Conservation (phyloP, 2,329 filamentous ascomycete species). For the Epicoccum sorghinum region DNA sequence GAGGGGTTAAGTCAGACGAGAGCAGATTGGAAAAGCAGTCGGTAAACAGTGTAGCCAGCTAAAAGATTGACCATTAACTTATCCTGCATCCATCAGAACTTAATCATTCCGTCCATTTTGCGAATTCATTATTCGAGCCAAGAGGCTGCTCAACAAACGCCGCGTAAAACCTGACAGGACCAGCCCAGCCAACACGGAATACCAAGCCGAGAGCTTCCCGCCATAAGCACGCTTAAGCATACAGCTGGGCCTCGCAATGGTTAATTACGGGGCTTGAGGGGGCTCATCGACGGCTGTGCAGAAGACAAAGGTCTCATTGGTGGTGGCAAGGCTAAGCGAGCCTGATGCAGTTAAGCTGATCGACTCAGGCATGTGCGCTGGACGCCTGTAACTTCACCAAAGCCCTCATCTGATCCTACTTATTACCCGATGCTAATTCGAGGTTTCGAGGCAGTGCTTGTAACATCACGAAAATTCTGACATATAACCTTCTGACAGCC, state of each 20-base stretch:
- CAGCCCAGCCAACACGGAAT: not conserved
- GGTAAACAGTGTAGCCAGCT: too few relatives aligned
- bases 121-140: too few relatives aligned
- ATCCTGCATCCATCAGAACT: too few relatives aligned
- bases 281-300: slow-evolving; percentile 12
- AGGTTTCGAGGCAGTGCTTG: not conserved
- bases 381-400: slow-evolving; percentile 7
- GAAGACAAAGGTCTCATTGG: not conserved
- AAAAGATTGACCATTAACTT: too few relatives aligned
- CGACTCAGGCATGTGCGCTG: not conserved
- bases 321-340: not conserved
- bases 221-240: slow-evolving; percentile 8
- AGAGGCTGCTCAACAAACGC: too few relatives aligned
- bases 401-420: not conserved
- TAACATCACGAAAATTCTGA: not conserved
- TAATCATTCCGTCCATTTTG: too few relatives aligned
- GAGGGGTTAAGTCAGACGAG: too few relatives aligned
- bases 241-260: not conserved
- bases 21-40: too few relatives aligned
- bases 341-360: not conserved
- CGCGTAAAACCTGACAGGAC: not conserved
- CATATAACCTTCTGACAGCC: too few relatives aligned
- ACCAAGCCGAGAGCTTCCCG: slow-evolving; percentile 1
- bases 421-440: slow-evolving; percentile 6
- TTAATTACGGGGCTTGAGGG: not conserved